Base-by-base conservation (phyloP, 306 rosid genomes). In the Begonia loranthoides region DNA sequence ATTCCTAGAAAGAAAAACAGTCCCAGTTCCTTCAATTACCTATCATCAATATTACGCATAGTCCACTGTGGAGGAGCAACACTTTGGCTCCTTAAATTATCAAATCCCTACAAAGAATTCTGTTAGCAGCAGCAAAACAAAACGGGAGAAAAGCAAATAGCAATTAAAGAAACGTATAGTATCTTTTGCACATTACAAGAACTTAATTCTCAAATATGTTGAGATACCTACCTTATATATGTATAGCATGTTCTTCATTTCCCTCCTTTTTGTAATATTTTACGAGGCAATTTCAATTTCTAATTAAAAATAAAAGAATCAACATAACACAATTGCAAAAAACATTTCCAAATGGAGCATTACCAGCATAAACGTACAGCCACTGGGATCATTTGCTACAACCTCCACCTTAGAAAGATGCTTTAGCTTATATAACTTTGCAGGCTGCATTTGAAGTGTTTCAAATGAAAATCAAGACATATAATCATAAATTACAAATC, bases 11-110 rank as follows among this genome's bases (percentile, higher is more conserved):
- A 28, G 6, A 28, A 28, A 28, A 28, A 28, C 36, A 28, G 36
- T 28, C 36, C 36, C 36, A 5, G 36, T 3, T 17, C 28, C 52
- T 1, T 17, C 21, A 49, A 17, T 58, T 71, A 86, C 99, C 99
- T 83, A 75, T 90, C 99, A 69, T 86, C 95, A 49, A 69, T 66
- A 63, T 90, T 90, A 56, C 99, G 95, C 94, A 82, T 80, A 61
- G 92, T 86, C 99, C 99, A 90, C 62, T 90, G 95, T 40, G 99
- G 74, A 50, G 99, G 99, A 71, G 95, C 82, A 67, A 74, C 94
- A 62, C 70, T 76, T 52, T 86, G 94, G 74, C 70, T 86, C 72
- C 99, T 72, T 16, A 85, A 80, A 74, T 90, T 86, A 69, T 86
- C 99, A 63, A 90, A 90, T 62, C 94, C 99, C 99, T 90, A 64